phyloP scores from a whole-genome alignment of 108 stramenopile species.

The Nannochloropsis gaditana region DNA sequence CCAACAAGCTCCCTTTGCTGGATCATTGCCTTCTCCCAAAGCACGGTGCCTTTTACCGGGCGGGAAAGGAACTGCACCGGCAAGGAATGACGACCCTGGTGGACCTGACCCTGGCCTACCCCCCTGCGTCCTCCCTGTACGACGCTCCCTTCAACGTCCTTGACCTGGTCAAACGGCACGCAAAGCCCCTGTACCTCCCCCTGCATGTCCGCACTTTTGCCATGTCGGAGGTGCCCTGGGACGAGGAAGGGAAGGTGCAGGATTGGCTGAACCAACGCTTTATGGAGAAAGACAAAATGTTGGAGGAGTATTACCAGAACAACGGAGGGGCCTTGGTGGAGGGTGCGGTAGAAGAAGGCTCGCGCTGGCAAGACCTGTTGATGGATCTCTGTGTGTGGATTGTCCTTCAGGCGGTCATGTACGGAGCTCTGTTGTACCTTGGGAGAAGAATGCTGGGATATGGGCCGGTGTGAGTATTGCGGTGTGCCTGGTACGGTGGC shows the following conservation, averaged over 20 bases:
- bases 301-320: neutral
- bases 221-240: neutral
- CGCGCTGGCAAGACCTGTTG: neutral
- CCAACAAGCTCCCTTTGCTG: neutral
- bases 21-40: neutral
- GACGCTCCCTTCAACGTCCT: neutral
- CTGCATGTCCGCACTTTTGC: neutral
- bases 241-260: constrained; percentile 3
- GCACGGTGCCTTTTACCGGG: constrained; percentile 10
- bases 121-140: neutral
- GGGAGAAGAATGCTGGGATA: neutral
- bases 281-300: neutral
- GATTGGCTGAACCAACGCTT: neutral
- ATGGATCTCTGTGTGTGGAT: neutral
- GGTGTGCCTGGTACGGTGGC: too few species aligned
- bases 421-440: neutral
- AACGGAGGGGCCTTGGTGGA: neutral
- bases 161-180: neutral
- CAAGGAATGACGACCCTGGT: neutral
- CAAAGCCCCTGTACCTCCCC: neutral
- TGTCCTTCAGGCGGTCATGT: neutral
- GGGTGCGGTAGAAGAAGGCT: neutral
- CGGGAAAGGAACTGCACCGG: neutral
- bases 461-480: too few species aligned
- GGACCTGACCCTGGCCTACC: neutral